These are phyloP conservation scores for Friedmanniomyces endolithicus DNA, from an alignment of 495 filamentous ascomycete species.

Conservation along the genomic window DNA sequence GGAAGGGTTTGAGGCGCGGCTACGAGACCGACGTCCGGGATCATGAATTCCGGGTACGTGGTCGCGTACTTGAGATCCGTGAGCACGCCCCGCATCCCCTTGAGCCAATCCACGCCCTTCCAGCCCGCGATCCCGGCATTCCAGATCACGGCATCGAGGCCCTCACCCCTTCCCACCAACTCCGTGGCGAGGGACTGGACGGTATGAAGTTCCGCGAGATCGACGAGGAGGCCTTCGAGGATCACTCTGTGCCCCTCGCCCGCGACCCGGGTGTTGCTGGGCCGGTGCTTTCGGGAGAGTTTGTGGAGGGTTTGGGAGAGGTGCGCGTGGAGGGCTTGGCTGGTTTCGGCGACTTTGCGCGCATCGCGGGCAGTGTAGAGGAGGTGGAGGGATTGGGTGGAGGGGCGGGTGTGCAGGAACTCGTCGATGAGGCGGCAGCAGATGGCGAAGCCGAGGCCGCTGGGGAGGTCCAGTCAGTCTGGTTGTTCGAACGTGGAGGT, in stretches of 20 bases:
- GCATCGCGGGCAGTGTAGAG: slow-evolving; percentile 53
- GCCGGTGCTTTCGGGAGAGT: slow-evolving; percentile 30
- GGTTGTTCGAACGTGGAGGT: too few species aligned
- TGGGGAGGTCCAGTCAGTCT: slow-evolving; percentile 26
- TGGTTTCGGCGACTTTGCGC: slow-evolving; percentile 48
- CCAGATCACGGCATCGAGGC: slow-evolving; percentile 67
- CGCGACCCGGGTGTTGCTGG: slow-evolving; percentile 40
- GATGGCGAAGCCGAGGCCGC: slow-evolving; percentile 81
- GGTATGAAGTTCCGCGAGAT: slow-evolving; percentile 44
- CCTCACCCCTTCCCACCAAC: slow-evolving; percentile 41
- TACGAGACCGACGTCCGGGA: slow-evolving; percentile 8
- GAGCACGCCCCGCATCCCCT: slow-evolving; percentile 45
- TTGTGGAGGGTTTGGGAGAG: slow-evolving; percentile 24
- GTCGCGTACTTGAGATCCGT: slow-evolving; percentile 53
- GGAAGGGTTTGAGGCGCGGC: slow-evolving; percentile 5
- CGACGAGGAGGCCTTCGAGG: slow-evolving; percentile 38
- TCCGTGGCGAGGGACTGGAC: slow-evolving; percentile 40
- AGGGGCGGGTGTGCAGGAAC: slow-evolving; percentile 58
- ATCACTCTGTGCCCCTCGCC: slow-evolving; percentile 26
- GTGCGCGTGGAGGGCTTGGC: slow-evolving; percentile 42
- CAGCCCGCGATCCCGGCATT: slow-evolving; percentile 88
- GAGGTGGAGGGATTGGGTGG: slow-evolving; percentile 48
- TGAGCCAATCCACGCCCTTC: slow-evolving; percentile 62
- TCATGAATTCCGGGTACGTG: slow-evolving; percentile 72
- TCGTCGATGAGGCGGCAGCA: slow-evolving; percentile 82